Percentiles rank a stretch among this genome's conserved stretches.
Evolutionary conservation across 2,329 filamentous ascomycete species (phyloP).

Genomic region (Exophiala viscosa): DNA sequence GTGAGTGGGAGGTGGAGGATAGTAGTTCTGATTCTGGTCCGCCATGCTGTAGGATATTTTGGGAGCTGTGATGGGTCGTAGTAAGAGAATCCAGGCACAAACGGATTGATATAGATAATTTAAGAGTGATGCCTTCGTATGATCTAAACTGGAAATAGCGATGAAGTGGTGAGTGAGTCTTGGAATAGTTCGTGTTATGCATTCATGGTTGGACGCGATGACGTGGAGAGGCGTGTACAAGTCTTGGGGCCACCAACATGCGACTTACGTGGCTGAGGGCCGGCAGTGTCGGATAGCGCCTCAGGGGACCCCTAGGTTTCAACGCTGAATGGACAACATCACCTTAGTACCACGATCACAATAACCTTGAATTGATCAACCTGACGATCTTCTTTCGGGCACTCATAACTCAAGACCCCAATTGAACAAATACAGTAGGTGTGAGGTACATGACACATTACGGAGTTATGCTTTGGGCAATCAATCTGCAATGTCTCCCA

Average conservation of each 20-base stretch:
- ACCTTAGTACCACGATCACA: too few relatives aligned
- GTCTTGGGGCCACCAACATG: too few relatives aligned
- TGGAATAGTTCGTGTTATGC: neutral
- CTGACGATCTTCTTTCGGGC: too few relatives aligned
- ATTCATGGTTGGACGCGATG: neutral
- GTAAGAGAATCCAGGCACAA: neutral
- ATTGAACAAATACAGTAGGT: too few relatives aligned
- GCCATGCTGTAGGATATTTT: neutral
- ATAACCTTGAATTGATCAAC: too few relatives aligned
- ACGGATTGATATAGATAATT: neutral
- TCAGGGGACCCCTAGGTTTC: neutral
- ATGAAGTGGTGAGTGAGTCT: neutral
- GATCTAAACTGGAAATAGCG: neutral
- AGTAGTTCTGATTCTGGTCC: slow-evolving; percentile 4
- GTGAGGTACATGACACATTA: too few relatives aligned
- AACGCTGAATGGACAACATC: neutral
- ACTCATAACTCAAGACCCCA: too few relatives aligned
- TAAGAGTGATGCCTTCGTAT: slow-evolving; percentile 1
- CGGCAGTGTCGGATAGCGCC: neutral
- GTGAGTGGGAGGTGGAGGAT: slow-evolving; percentile 6
- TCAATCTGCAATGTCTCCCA: too few relatives aligned
- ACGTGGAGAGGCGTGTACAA: neutral
- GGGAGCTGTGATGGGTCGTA: neutral
- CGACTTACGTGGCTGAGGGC: neutral
- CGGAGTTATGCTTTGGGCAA: too few relatives aligned